Percentiles rank a stretch among this genome's conserved stretches.
Evolutionary conservation across 2,329 filamentous ascomycete genomes (phyloP).

Genomic region (Venturiaceae sp.): DNA sequence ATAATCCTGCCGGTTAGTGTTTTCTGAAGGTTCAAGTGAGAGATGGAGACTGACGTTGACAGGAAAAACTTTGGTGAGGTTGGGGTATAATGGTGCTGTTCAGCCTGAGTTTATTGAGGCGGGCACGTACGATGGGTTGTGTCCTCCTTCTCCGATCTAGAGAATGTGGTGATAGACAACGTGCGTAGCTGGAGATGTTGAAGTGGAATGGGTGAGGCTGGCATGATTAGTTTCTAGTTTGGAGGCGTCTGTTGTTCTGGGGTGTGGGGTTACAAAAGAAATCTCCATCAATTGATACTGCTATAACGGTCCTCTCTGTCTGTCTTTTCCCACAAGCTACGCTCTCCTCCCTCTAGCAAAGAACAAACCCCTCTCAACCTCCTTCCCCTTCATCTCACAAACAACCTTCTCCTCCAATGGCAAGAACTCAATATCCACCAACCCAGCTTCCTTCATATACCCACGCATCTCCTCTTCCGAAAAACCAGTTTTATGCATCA

Average conservation of each 20-base stretch:
- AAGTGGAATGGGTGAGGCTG: too few species aligned
- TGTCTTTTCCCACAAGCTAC: too few species aligned
- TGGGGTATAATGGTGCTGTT: not conserved
- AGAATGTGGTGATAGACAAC: too few species aligned
- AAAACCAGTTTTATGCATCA: conserved; percentile 7
- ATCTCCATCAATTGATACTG: too few species aligned
- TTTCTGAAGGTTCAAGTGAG: not conserved
- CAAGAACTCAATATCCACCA: not conserved
- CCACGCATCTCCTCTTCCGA: conserved; percentile 4
- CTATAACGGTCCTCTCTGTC: too few species aligned
- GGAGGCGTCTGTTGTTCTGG: too few species aligned
- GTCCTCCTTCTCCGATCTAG: not conserved
- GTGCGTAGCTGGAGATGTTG: too few species aligned
- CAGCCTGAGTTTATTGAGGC: not conserved
- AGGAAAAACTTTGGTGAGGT: not conserved
- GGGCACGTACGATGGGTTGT: not conserved
- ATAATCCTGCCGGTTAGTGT: not conserved
- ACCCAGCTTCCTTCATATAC: conserved; percentile 6
- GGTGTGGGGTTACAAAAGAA: too few species aligned
- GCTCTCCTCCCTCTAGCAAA: conserved; percentile 4
- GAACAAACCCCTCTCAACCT: not conserved
- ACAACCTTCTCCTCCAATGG: not conserved
- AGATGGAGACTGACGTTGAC: not conserved
- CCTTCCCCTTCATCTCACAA: conserved; percentile 2
- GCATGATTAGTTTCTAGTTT: too few species aligned